Conservation (phyloP, 768 basidiomycete genomes). For the Amanita subjunquillea region DNA sequence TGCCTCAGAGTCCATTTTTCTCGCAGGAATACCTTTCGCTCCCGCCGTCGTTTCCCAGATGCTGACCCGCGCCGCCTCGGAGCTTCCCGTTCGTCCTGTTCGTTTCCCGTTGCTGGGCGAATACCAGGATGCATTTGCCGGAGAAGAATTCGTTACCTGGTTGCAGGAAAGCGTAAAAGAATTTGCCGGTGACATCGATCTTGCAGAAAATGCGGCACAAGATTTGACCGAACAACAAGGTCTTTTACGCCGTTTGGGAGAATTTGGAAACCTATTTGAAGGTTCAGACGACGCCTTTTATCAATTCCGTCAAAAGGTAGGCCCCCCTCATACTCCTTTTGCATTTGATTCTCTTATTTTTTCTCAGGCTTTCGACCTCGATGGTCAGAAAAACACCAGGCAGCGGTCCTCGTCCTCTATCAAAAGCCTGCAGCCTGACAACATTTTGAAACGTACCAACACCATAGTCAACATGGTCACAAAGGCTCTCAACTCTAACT, state of each 20-base stretch:
- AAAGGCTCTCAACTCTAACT: conserved; percentile 51
- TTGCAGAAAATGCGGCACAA: conserved; percentile 64
- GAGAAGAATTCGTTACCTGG: conserved; percentile 86
- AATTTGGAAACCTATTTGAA: conserved; percentile 76
- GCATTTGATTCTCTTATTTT: not conserved
- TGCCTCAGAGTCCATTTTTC: conserved; percentile 45
- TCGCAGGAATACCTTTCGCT: conserved; percentile 67
- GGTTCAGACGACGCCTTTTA: conserved; percentile 71
- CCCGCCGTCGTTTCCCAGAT: conserved; percentile 58
- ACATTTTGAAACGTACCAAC: conserved; percentile 57
- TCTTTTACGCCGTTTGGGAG: conserved; percentile 64
- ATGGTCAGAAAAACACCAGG: conserved; percentile 20
- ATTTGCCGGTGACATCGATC: conserved; percentile 68
- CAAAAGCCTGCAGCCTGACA: conserved; percentile 28
- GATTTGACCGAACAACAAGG: conserved; percentile 55
- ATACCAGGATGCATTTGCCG: conserved; percentile 79
- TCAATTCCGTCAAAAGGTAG: conserved; percentile 75
- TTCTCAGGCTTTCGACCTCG: conserved; percentile 50
- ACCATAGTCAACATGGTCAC: conserved; percentile 62
- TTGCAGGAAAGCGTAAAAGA: conserved; percentile 67
- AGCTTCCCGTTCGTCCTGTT: conserved; percentile 61
- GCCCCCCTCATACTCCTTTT: conserved; percentile 7
- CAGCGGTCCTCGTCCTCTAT: conserved; percentile 13
- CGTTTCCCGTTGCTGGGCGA: conserved; percentile 76
- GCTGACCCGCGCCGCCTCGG: conserved; percentile 58